Evolutionary conservation across 2,329 filamentous ascomycete species (phyloP).

Genomic region (Botrytis tulipae): DNA sequence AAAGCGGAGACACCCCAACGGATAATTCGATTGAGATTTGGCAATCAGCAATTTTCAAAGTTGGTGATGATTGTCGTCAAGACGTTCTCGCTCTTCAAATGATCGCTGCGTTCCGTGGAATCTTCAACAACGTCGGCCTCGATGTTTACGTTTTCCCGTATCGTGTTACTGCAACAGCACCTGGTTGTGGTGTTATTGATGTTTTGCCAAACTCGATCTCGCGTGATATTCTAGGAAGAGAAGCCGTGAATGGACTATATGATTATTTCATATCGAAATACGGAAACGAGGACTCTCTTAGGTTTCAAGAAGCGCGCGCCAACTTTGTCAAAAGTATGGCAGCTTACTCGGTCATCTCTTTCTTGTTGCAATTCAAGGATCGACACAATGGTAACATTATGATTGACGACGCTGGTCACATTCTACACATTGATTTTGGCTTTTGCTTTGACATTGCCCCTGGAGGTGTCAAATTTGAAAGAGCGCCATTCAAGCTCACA

Average conservation of each 20-base stretch:
- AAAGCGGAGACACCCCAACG: slow-evolving; percentile 39
- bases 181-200: slow-evolving; percentile 96
- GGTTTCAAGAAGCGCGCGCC: slow-evolving; percentile 89
- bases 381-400: slow-evolving; percentile 99
- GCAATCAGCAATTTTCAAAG: slow-evolving; percentile 99
- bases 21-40: slow-evolving; percentile 82
- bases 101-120: slow-evolving; percentile 95
- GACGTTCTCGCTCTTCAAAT: slow-evolving; percentile 96
- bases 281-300: slow-evolving; percentile 90
- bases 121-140: slow-evolving; percentile 91
- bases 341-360: slow-evolving; percentile 95
- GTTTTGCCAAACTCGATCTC: slow-evolving; percentile 97
- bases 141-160: slow-evolving; percentile 98
- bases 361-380: slow-evolving; percentile 97
- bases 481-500: slow-evolving; percentile 97
- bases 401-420: slow-evolving; percentile 95
- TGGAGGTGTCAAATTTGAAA: slow-evolving; percentile 94
- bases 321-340: slow-evolving; percentile 99
- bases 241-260: slow-evolving; percentile 96
- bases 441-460: slow-evolving; percentile 99
- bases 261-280: slow-evolving; percentile 99
- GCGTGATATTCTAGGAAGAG: slow-evolving; percentile 95
- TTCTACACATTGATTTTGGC: slow-evolving; percentile 97
- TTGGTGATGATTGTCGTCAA: slow-evolving; percentile 96
- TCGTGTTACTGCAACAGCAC: slow-evolving; percentile 93